phyloP scores from a whole-genome alignment of 495 filamentous ascomycete species.

The Talaromyces adpressus region DNA sequence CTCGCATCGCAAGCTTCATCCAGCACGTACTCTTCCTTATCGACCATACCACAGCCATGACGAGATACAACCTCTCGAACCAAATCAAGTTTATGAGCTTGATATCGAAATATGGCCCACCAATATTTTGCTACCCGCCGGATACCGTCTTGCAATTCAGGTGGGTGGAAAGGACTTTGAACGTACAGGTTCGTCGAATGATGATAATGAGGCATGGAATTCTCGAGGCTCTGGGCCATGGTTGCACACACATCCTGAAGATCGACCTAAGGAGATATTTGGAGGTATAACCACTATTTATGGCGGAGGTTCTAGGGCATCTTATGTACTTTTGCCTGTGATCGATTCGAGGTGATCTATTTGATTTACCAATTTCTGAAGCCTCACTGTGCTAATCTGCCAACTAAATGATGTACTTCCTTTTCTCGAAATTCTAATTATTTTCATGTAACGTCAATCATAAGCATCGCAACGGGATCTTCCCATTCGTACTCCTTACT shows the following conservation, averaged over 20 bases:
- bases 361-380: too few species aligned
- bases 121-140: slow-evolving; percentile 40
- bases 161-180: slow-evolving; percentile 8
- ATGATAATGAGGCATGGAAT: neutral
- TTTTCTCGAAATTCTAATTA: too few species aligned
- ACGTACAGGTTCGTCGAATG: neutral
- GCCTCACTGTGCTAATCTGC: too few species aligned
- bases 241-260: slow-evolving; percentile 4
- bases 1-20: slow-evolving; percentile 45
- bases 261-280: too few species aligned
- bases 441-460: too few species aligned
- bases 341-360: too few species aligned
- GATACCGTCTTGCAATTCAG: slow-evolving; percentile 4
- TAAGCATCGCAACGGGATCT: too few species aligned
- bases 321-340: too few species aligned
- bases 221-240: neutral
- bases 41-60: slow-evolving; percentile 55
- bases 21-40: slow-evolving; percentile 43
- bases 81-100: slow-evolving; percentile 42
- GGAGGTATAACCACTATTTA: too few species aligned
- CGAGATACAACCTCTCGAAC: slow-evolving; percentile 34
- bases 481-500: too few species aligned
- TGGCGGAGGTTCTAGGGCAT: too few species aligned
- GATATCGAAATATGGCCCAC: slow-evolving; percentile 60
- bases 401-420: too few species aligned